Base-by-base conservation (phyloP, 164 flowering plant species). In the Piper betle region DNA sequence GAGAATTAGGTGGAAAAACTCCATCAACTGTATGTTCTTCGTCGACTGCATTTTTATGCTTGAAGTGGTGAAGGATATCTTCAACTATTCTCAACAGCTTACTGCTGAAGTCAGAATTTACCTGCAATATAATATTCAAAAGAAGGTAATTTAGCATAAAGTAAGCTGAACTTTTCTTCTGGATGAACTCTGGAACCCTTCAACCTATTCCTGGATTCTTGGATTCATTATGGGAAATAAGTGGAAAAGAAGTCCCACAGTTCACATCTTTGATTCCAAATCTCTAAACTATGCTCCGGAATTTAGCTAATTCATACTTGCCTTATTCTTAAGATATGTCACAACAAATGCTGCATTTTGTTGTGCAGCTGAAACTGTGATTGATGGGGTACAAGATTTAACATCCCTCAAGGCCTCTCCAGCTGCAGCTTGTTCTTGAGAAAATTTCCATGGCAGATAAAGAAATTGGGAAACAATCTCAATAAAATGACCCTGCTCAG, bases 361-460 rank as follows among this genome's bases (percentile, higher is more conserved):
- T 75, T 86, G 92, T 50, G 99, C 88, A 63, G 85, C 82, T 52
- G 81, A 72, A 53, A 79, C 78, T 15, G 91, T 81, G 62, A 92
- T 77, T 68, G 98, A 92, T 68, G 93, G 98, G 66, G 97, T 92
- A 74, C 91, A 86, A 52, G 68, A 71, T 61, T 66, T 75, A 16
- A 76, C 88, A 71, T 78, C 78, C 46, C 66, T 71, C 3, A 63
- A 39, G 61, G 81, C 71, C 55, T 75, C 70, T 64, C 82, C 77
- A 19, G 43, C 66, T 53, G 74, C 75, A 57, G 80, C 72, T 76
- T 78, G 85, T 19, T 88, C 80, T 78, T 74, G 81, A 60, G 85
- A 82, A 81, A 73, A 78, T 52, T 79, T 80, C 99, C 99, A 93
- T n/a, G 99, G 99, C 37, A 64, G 75, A 60, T 80, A 81, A 73